Percentiles rank a stretch among this genome's conserved stretches.
Evolutionary conservation across 169 alveolate species (phyloP).

Genomic region (Nephromyces sp.): DNA sequence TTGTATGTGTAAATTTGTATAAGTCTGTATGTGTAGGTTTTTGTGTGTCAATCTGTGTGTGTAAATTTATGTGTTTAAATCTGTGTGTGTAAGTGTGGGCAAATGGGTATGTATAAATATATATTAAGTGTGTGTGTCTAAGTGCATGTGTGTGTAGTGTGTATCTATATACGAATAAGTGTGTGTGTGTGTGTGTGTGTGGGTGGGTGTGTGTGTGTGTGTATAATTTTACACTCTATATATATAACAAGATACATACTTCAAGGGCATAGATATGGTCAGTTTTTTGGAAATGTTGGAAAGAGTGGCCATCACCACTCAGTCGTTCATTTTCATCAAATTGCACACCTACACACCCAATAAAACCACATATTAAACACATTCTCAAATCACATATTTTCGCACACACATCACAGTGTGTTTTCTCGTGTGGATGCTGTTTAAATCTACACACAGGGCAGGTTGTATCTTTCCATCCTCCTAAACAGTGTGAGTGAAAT

Average conservation of each 20-base stretch:
- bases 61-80: background rate
- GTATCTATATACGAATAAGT: too few relatives aligned
- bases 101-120: too few relatives aligned
- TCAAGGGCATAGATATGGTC: conserved; percentile 41
- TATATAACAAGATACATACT: conserved; percentile 4
- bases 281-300: conserved; percentile 29
- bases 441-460: conserved; percentile 56
- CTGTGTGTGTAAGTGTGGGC: background rate
- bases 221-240: too few relatives aligned
- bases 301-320: conserved; percentile 23
- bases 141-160: too few relatives aligned
- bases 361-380: conserved; percentile 39
- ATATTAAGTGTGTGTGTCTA: too few relatives aligned
- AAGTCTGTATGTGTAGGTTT: background rate
- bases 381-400: conserved; percentile 12
- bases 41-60: background rate
- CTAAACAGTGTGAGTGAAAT: conserved; percentile 35
- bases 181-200: too few relatives aligned
- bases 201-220: too few relatives aligned
- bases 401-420: conserved; percentile 36
- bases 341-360: conserved; percentile 15
- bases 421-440: conserved; percentile 43
- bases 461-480: conserved; percentile 43
- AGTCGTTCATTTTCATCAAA: background rate
- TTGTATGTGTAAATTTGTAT: background rate